Base-by-base conservation (phyloP, 2,329 filamentous ascomycete genomes). In the Calonectria pauciramosa region DNA sequence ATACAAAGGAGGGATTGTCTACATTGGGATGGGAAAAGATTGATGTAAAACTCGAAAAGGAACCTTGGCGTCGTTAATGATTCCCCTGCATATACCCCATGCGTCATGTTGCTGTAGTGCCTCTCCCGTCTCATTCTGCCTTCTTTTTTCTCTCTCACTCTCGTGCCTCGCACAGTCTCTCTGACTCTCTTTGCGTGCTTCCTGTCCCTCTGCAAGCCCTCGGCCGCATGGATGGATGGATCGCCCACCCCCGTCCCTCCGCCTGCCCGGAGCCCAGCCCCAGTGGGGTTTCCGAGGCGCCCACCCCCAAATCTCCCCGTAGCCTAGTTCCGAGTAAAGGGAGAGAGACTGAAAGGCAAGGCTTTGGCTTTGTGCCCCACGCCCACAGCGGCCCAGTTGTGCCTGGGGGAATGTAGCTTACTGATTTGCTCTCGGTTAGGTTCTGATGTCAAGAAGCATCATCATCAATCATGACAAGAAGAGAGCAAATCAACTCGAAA, bases 181-280 rank as follows among this genome's bases (percentile, higher is more conserved):
- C 18, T 7, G n/a, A n/a, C 3, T 13, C 41, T 23, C 20, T 38
- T 30, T 10, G n/a, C n/a, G n/a, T n/a, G n/a, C n/a, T 5, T 28
- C 30, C n/a, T 68, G 28, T 20, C 23, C 1, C 28, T 49, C 60
- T 32, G 26, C 23, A 47, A 7, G 60, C 26, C 79, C 67, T 81
- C 79, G 79, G 79, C 78, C 76, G 74, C 79, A 81, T 81, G 79
- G 79, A 79, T 77, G 72, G 52, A 70, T 28, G 59, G 30, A 66
- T 66, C 34, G 68, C 71, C 73, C 74, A 79, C 78, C 75, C 74
- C 79, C 78, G 72, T 79, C 75, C 76, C 79, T 81, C 79, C 79
- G 77, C 75, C 79, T 81, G 79, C 79, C 79, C 79, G 79, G 79
- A 71, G 73, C 54, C 72, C 76, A 36, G 44, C 52, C 54, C 63